phyloP scores from a whole-genome alignment of 148 eudicot species.

The Oxyria digyna region DNA sequence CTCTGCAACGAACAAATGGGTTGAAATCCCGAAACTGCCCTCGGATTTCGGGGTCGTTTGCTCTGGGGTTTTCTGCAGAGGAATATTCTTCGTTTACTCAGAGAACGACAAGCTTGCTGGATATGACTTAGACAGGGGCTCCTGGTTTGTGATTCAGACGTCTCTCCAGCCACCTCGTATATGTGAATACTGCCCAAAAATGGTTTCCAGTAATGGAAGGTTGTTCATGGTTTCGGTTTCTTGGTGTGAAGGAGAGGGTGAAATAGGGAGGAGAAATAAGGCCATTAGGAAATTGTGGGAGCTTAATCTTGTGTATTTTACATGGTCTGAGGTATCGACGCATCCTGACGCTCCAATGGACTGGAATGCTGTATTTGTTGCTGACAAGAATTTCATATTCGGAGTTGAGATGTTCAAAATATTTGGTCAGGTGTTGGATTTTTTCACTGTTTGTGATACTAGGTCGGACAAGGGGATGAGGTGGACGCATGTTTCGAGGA shows the following conservation, averaged over 20 bases:
- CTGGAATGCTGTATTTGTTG: slow-evolving; percentile 86
- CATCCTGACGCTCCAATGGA: slow-evolving; percentile 94
- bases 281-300: slow-evolving; percentile 91
- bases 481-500: slow-evolving; percentile 76
- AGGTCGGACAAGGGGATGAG: slow-evolving; percentile 18
- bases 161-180: slow-evolving; percentile 66
- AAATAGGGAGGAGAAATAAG: slow-evolving; percentile 93
- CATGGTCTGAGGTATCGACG: slow-evolving; percentile 62
- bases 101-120: slow-evolving; percentile 80
- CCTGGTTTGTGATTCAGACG: slow-evolving; percentile 62
- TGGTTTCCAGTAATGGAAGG: slow-evolving; percentile 41
- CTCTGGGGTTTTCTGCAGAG: slow-evolving; percentile 70
- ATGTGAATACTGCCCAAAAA: slow-evolving; percentile 81
- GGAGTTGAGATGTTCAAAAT: slow-evolving; percentile 98
- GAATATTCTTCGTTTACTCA: slow-evolving; percentile 69
- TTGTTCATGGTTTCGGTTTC: slow-evolving; percentile 89
- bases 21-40: slow-evolving; percentile 74
- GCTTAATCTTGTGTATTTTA: slow-evolving; percentile 46
- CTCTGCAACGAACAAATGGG: slow-evolving; percentile 76
- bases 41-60: slow-evolving; percentile 72
- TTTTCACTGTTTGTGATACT: slow-evolving; percentile 57
- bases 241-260: slow-evolving; percentile 98
- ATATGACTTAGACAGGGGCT: slow-evolving; percentile 74
- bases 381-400: slow-evolving; percentile 55
- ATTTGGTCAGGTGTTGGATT: slow-evolving; percentile 90